phyloP scores from a whole-genome alignment of 176 grass and related monocot species.

The Oryza longistaminata region DNA sequence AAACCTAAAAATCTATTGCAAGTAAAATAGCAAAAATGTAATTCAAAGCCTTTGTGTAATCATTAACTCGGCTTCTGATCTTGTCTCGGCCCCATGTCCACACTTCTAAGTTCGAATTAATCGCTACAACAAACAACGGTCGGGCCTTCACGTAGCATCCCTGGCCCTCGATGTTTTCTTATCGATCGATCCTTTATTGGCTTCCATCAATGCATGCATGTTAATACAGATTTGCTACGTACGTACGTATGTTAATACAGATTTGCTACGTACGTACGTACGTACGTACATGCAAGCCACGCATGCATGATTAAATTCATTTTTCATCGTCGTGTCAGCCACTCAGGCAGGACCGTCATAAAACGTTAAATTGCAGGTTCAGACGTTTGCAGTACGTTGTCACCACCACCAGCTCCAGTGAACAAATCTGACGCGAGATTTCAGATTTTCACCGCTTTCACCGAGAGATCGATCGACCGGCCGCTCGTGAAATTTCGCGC shows the following conservation, averaged over 20 bases:
- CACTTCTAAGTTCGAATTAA: not conserved
- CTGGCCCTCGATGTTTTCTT: not conserved
- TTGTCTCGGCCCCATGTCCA: not conserved
- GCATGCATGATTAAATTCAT: not conserved
- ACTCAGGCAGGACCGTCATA: not conserved
- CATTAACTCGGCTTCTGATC: not conserved
- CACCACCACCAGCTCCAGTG: not conserved
- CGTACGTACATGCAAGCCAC: not conserved
- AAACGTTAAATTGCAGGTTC: not conserved
- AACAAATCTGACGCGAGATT: not conserved
- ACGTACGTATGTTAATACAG: not conserved
- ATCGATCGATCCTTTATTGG: not conserved
- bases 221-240: not conserved
- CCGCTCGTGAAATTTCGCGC: not conserved
- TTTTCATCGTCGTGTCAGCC: not conserved
- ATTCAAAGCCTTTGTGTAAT: not conserved
- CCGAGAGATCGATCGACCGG: not conserved
- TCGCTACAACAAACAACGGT: not conserved
- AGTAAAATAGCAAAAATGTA: no score
- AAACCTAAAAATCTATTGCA: no score
- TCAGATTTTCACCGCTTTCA: conserved; percentile 1
- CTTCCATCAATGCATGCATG: not conserved
- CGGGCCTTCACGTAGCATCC: not conserved
- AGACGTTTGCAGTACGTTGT: not conserved
- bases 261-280: not conserved